A percentile compares a stretch with the other conserved stretches of the same genome.
Conservation (phyloP, 2,329 filamentous ascomycete genomes). For the Volutella citrinella region DNA sequence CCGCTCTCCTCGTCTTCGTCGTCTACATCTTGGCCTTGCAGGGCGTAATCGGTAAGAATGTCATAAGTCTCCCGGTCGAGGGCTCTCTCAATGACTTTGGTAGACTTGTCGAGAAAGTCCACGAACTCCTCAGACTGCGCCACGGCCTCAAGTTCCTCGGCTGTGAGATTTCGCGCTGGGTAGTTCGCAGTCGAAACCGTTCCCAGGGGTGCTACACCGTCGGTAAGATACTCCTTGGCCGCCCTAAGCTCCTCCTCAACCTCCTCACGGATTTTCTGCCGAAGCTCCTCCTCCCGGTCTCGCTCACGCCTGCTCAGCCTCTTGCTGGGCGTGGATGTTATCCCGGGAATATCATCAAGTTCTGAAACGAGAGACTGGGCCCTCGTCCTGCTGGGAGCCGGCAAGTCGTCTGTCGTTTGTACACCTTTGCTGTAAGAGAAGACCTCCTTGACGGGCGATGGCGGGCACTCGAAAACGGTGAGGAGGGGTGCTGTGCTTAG, state of each 20-base stretch:
- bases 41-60: slow-evolving; percentile 88
- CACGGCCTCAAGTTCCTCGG: slow-evolving; percentile 85
- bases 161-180: slow-evolving; percentile 74
- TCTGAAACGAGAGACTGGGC: slow-evolving; percentile 50
- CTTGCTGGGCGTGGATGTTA: slow-evolving; percentile 63
- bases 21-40: slow-evolving; percentile 71
- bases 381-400: slow-evolving; percentile 47
- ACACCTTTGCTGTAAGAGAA: slow-evolving; percentile 97
- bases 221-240: slow-evolving; percentile 57
- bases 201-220: slow-evolving; percentile 32
- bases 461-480: slow-evolving; percentile 77
- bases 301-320: slow-evolving; percentile 74
- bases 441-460: slow-evolving; percentile 74
- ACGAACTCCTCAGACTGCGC: slow-evolving; percentile 91
- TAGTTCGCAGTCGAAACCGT: slow-evolving; percentile 51
- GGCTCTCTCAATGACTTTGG: slow-evolving; percentile 94
- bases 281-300: slow-evolving; percentile 84
- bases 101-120: slow-evolving; percentile 92
- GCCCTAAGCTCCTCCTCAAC: slow-evolving; percentile 89
- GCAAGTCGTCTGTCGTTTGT: slow-evolving; percentile 80
- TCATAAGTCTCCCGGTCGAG: slow-evolving; percentile 91
- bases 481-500: slow-evolving; percentile 71
- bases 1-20: slow-evolving; percentile 80
- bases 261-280: slow-evolving; percentile 79
- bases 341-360: slow-evolving; percentile 54